phyloP scores from a whole-genome alignment of 108 stramenopile genomes.

The Pseudonitzschia delicatissima region DNA sequence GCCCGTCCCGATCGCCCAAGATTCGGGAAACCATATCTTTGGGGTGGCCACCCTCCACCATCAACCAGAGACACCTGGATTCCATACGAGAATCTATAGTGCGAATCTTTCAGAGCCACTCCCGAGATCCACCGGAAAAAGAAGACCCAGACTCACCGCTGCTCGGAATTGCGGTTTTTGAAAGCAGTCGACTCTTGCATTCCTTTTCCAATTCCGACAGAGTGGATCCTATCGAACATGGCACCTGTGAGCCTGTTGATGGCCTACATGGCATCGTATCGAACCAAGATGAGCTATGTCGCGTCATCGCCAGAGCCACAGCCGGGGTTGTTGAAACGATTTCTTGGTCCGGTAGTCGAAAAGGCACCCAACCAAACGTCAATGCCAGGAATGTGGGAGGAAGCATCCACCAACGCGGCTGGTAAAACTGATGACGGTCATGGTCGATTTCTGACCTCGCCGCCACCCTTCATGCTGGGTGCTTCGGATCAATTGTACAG shows the following conservation, averaged over 20 bases:
- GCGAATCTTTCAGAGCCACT: conserved; percentile 33
- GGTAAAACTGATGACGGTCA: neutral
- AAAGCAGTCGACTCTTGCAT: conserved; percentile 18
- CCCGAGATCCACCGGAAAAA: conserved; percentile 12
- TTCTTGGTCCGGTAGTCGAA: neutral
- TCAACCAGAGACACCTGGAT: conserved; percentile 1
- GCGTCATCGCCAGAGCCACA: neutral
- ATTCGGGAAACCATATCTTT: conserved; percentile 33
- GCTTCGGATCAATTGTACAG: conserved; percentile 24
- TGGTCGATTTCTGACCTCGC: conserved; percentile 25
- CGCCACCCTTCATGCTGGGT: conserved; percentile 48
- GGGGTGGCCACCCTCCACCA: conserved; percentile 29
- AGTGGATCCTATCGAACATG: conserved; percentile 6
- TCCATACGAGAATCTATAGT: conserved; percentile 9
- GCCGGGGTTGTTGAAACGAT: neutral
- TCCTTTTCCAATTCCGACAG: neutral
- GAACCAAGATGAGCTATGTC: conserved; percentile 17
- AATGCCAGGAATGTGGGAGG: neutral
- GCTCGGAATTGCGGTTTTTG: conserved; percentile 26
- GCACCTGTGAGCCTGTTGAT: conserved; percentile 12
- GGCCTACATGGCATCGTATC: conserved; percentile 30
- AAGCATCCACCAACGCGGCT: neutral
- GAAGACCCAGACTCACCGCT: conserved; percentile 9
- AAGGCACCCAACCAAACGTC: neutral
- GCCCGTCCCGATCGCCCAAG: conserved; percentile 43